A percentile compares a stretch with the other conserved stretches of the same genome.
These are phyloP conservation scores for Craspedostauros australis DNA, from an alignment of 108 stramenopile species.

Conservation along the genomic window DNA sequence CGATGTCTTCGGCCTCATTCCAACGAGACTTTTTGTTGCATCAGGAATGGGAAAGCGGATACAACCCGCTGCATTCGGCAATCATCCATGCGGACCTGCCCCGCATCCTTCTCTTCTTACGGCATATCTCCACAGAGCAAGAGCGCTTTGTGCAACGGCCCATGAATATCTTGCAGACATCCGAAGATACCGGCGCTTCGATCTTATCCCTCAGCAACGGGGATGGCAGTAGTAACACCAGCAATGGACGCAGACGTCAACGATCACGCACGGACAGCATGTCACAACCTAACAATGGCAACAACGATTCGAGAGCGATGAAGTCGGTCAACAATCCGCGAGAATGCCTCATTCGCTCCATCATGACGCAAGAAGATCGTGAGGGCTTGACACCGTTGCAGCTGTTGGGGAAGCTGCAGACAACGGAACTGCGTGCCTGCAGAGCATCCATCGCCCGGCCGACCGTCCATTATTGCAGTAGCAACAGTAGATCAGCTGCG, in stretches of 20 bases:
- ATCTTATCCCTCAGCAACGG: too few relatives aligned
- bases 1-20: neutral
- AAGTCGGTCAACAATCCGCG: slow-evolving; percentile 1
- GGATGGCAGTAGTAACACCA: too few relatives aligned
- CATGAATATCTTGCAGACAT: slow-evolving; percentile 10
- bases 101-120: slow-evolving; percentile 42
- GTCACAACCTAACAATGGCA: neutral
- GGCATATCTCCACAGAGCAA: slow-evolving; percentile 20
- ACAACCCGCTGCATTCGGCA: slow-evolving; percentile 62
- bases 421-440: slow-evolving; percentile 35
- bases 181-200: too few relatives aligned
- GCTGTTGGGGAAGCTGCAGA: slow-evolving; percentile 45
- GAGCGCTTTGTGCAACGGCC: slow-evolving; percentile 25
- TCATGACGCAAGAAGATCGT: slow-evolving; percentile 31
- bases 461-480: neutral
- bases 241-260: neutral
- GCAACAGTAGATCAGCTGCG: slow-evolving; percentile 5
- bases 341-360: slow-evolving; percentile 3
- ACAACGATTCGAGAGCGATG: neutral
- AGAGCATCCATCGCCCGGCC: slow-evolving; percentile 1
- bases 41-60: slow-evolving; percentile 53
- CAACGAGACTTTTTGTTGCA: slow-evolving; percentile 16
- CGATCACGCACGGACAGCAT: slow-evolving; percentile 5
- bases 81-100: slow-evolving; percentile 44
- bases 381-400: slow-evolving; percentile 63